A percentile compares a stretch with the other conserved stretches of the same genome.
Evolutionary conservation across 78 protist genomes (phyloP).

Genomic region (slime mould (Dictyostelium discoideum)): DNA sequence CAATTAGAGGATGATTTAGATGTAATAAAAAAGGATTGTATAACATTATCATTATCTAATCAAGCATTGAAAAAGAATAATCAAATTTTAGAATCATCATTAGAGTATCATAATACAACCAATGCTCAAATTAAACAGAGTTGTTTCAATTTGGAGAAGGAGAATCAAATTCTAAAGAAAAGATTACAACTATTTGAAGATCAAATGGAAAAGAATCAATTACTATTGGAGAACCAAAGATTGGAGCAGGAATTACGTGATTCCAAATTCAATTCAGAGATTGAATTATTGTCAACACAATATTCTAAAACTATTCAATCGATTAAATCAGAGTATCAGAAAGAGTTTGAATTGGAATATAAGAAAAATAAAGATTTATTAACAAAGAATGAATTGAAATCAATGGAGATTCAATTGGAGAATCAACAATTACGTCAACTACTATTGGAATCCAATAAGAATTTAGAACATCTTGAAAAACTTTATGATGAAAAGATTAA

Average conservation of each 20-base stretch:
- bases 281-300: background rate
- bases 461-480: constrained; percentile 9
- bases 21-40: constrained; percentile 32
- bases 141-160: constrained; percentile 33
- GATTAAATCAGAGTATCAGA: constrained; percentile 13
- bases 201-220: background rate
- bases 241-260: background rate
- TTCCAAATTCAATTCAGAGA: background rate
- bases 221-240: background rate
- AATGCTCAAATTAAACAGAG: background rate
- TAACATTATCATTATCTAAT: constrained; percentile 32
- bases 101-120: background rate
- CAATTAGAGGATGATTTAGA: constrained; percentile 57
- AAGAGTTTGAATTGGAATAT: constrained; percentile 35
- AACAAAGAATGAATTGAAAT: background rate
- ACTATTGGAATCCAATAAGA: constrained; percentile 1
- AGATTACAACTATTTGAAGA: constrained; percentile 17
- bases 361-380: constrained; percentile 2
- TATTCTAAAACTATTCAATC: constrained; percentile 15
- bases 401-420: background rate
- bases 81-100: constrained; percentile 5
- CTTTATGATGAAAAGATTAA: constrained; percentile 16
- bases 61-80: constrained; percentile 50
- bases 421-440: constrained; percentile 11
- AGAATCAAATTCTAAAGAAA: constrained; percentile 17